Evolutionary conservation across 2,329 filamentous ascomycete species (phyloP).

Genomic region (Didymella exigua): DNA sequence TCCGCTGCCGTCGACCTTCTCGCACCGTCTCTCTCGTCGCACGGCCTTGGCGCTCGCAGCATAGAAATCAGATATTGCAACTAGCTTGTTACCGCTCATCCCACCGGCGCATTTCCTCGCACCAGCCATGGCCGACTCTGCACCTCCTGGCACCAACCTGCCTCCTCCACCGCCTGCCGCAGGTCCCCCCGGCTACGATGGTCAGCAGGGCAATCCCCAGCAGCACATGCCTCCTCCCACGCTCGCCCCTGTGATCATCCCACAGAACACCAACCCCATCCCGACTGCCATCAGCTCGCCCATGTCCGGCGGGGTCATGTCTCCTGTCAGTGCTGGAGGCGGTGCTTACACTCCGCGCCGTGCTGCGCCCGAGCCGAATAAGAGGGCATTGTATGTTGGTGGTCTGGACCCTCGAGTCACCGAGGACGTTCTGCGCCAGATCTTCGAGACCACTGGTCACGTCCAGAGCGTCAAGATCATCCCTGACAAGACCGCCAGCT

Average conservation of each 20-base stretch:
- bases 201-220: conserved; percentile 56
- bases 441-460: conserved; percentile 98
- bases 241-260: conserved; percentile 82
- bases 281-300: conserved; percentile 91
- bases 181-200: conserved; percentile 79
- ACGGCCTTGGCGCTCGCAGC: background rate
- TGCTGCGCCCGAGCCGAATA: conserved; percentile 96
- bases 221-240: conserved; percentile 89
- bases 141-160: conserved; percentile 67
- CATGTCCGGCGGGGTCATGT: conserved; percentile 79
- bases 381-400: conserved; percentile 94
- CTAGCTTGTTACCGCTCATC: conserved; percentile 2
- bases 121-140: conserved; percentile 75
- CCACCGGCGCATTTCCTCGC: conserved; percentile 19
- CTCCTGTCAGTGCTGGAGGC: conserved; percentile 75
- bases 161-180: conserved; percentile 72
- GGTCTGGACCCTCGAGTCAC: conserved; percentile 94
- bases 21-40: conserved; percentile 18
- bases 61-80: conserved; percentile 3
- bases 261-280: conserved; percentile 94
- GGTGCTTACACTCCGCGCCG: conserved; percentile 75
- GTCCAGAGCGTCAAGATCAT: conserved; percentile 99
- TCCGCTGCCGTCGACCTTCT: conserved; percentile 7
- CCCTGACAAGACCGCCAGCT: conserved; percentile 96
- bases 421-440: conserved; percentile 94